These are phyloP conservation scores for Nothophaeocryptopus gaeumannii DNA, from an alignment of 2,329 filamentous ascomycete species.

Conservation along the genomic window DNA sequence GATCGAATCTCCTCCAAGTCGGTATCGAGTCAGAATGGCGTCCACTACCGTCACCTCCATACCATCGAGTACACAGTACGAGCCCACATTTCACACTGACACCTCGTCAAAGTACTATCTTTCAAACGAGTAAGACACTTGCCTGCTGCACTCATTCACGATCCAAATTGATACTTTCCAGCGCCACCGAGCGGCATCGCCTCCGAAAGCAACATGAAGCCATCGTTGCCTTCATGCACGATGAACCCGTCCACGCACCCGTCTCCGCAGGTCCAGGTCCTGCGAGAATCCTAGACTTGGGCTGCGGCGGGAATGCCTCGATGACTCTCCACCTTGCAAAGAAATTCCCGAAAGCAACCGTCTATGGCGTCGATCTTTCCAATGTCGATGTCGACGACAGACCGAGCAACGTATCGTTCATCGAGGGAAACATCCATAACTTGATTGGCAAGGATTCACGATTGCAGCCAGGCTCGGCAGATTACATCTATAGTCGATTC, in stretches of 20 bases:
- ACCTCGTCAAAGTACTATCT: too few relatives aligned
- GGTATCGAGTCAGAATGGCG: too few relatives aligned
- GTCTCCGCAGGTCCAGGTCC: background rate
- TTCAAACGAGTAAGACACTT: too few relatives aligned
- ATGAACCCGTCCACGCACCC: slow-evolving; percentile 8
- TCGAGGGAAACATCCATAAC: slow-evolving; percentile 12
- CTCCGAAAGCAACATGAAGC: slow-evolving; percentile 13
- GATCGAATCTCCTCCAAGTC: too few relatives aligned
- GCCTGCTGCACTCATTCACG: too few relatives aligned
- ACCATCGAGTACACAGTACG: too few relatives aligned
- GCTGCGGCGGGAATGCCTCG: slow-evolving; percentile 4
- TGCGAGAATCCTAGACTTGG: slow-evolving; percentile 29
- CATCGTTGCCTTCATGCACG: slow-evolving; percentile 6
- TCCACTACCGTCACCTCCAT: too few relatives aligned
- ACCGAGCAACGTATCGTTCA: slow-evolving; percentile 11
- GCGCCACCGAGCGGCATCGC: slow-evolving; percentile 8
- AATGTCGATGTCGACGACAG: slow-evolving; percentile 1
- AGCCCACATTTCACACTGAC: too few relatives aligned
- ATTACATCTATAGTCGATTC: slow-evolving; percentile 13
- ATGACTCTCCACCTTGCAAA: slow-evolving; percentile 23
- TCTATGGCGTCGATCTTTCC: slow-evolving; percentile 15
- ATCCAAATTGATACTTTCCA: too few relatives aligned
- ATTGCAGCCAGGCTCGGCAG: slow-evolving; percentile 4
- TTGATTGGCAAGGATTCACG: slow-evolving; percentile 7
- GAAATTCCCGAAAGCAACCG: slow-evolving; percentile 6